Evolutionary conservation across 2,329 filamentous ascomycete genomes (phyloP).

Genomic region (Ascochyta viciae-villosae): DNA sequence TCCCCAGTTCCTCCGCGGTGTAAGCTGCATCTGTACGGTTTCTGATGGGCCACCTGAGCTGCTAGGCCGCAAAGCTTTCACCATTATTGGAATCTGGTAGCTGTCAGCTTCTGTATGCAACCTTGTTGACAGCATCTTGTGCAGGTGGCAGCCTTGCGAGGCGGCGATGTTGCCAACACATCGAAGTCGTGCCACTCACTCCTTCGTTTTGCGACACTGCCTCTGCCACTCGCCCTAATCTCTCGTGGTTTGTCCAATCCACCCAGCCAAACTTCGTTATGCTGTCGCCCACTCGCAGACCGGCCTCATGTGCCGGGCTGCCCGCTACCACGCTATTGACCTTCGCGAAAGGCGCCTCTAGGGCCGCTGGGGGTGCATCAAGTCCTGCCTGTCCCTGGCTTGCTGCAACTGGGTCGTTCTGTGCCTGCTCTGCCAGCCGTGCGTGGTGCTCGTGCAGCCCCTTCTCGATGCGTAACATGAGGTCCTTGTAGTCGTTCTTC

Average conservation of each 20-base stretch:
- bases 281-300: conserved; percentile 79
- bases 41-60: conserved; percentile 43
- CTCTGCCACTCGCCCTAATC: conserved; percentile 84
- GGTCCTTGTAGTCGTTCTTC: conserved; percentile 89
- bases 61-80: conserved; percentile 66
- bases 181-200: conserved; percentile 62
- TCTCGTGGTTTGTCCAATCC: conserved; percentile 84
- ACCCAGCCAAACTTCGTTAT: conserved; percentile 87
- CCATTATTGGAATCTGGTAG: conserved; percentile 70
- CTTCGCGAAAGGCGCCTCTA: conserved; percentile 79
- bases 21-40: conserved; percentile 74
- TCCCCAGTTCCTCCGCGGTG: conserved; percentile 83
- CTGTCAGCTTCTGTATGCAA: conserved; percentile 32
- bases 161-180: conserved; percentile 16
- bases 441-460: conserved; percentile 91
- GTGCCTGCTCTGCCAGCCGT: conserved; percentile 59
- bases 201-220: conserved; percentile 89
- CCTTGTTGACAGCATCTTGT: conserved; percentile 11
- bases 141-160: conserved; percentile 19
- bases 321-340: conserved; percentile 81
- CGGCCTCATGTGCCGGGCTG: conserved; percentile 84
- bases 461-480: conserved; percentile 85
- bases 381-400: conserved; percentile 28
- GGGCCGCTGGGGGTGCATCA: conserved; percentile 38
- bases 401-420: conserved; percentile 47